These are phyloP conservation scores for Collybiopsis luxurians DNA, from an alignment of 768 basidiomycete species.

Conservation along the genomic window DNA sequence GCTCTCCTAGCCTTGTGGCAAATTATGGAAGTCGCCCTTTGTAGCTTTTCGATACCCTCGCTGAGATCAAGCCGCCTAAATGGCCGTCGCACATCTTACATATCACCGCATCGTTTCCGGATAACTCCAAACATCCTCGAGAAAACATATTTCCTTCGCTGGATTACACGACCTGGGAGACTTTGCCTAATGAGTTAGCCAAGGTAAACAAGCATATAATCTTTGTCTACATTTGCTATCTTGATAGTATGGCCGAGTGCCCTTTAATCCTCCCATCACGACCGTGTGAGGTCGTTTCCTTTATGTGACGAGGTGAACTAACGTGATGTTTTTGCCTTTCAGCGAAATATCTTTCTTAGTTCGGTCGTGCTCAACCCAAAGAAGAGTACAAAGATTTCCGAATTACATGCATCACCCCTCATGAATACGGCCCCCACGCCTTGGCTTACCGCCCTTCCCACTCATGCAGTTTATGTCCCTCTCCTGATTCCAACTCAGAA, in stretches of 20 bases:
- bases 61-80: slow-evolving; percentile 13
- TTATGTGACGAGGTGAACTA: too few relatives aligned
- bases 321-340: neutral
- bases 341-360: slow-evolving; percentile 63
- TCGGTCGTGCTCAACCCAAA: slow-evolving; percentile 40
- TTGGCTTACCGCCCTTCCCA: neutral
- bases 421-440: neutral
- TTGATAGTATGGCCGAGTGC: too few relatives aligned
- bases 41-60: slow-evolving; percentile 39
- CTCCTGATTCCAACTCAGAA: neutral
- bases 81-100: slow-evolving; percentile 52
- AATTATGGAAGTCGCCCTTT: neutral
- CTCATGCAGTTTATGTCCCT: slow-evolving; percentile 1
- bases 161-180: slow-evolving; percentile 58
- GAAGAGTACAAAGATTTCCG: neutral
- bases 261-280: too few relatives aligned
- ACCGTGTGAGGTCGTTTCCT: too few relatives aligned
- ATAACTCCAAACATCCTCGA: slow-evolving; percentile 48
- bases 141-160: slow-evolving; percentile 48
- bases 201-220: too few relatives aligned
- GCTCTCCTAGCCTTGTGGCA: neutral
- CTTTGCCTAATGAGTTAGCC: slow-evolving; percentile 56
- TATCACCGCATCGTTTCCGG: slow-evolving; percentile 55
- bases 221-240: too few relatives aligned
- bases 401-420: neutral